Base-by-base conservation (phyloP, 1,284 basidiomycete species). In the Inonotus obliquus region DNA sequence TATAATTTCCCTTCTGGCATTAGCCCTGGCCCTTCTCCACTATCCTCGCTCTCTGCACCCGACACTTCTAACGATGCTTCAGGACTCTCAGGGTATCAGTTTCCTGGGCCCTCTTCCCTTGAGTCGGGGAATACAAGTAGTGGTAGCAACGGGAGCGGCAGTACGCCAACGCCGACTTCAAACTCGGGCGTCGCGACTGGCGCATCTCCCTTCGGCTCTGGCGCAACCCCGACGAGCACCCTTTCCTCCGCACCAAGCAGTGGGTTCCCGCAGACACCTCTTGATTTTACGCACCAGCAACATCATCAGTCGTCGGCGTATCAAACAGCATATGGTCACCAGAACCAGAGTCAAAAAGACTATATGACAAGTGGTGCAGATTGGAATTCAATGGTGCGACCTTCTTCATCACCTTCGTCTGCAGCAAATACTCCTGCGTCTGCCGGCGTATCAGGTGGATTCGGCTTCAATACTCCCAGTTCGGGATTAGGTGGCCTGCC, bases 401-500 rank as follows among this genome's bases (percentile, higher is more conserved):
- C 54, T 5, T 51, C 61, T 21, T 41, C 41, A 23, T 52, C 57
- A 2, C 49, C 49, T 6, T 55, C 53, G 10, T 44, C 53, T 13
- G 51, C 49, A 38, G 25, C 17, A 10, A 61, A 38, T 32, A 38
- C 59, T 21, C 38, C 48, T n/a, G 86, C 76, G 84, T 87, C 71
- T 74, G 74, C 68, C 9, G 21, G n/a, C 13, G 23, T 25, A 70
- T 85, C 70, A 82, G 84, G 73, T 84, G 86, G 76, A 73, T 83
- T 67, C 83, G 41, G 21, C 19, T 57, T 51, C 19, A 55, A 35
- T 38, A 35, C 41, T n/a, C 21, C 84, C 63, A 80, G 77, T 73
- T 76, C 80, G 55, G 75, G 81, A 65, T 79, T 81, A 71, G 77
- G 78, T 73, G 81, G 80, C 59, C 81, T 88, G 77, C 80, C 82